phyloP scores from a whole-genome alignment of 306 rosid genomes.

The Corylus avellana region DNA sequence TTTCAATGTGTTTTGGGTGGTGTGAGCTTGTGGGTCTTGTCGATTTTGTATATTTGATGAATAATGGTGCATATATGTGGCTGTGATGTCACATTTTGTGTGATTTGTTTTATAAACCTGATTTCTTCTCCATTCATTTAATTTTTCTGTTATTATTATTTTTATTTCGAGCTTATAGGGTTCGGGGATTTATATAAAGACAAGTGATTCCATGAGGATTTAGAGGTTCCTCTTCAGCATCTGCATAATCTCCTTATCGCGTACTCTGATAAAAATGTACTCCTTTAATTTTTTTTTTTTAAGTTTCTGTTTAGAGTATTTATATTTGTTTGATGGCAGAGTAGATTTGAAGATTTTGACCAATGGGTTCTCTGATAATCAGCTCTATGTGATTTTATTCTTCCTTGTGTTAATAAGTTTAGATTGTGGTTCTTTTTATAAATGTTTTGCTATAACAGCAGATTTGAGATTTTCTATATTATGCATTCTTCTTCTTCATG shows the following conservation, averaged over 20 bases:
- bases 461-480: neutral
- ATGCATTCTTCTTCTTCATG: neutral
- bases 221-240: neutral
- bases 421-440: neutral
- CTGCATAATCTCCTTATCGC: neutral
- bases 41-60: neutral
- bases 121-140: neutral
- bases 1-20: neutral
- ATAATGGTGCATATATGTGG: neutral
- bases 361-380: neutral
- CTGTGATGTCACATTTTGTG: neutral
- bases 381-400: neutral
- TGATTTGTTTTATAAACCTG: neutral
- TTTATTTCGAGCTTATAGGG: neutral
- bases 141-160: neutral
- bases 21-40: slow-evolving; percentile 1
- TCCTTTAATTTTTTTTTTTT: neutral
- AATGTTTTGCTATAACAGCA: neutral
- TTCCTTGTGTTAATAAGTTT: neutral
- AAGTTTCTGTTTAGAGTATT: neutral
- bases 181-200: neutral
- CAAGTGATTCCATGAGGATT: neutral
- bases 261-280: neutral
- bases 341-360: slow-evolving; percentile 1
- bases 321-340: neutral